Percentiles rank a stretch among this genome's conserved stretches.
These are phyloP conservation scores for Penicillium verrucosum DNA, from an alignment of 2,329 filamentous ascomycete genomes.

Conservation along the genomic window DNA sequence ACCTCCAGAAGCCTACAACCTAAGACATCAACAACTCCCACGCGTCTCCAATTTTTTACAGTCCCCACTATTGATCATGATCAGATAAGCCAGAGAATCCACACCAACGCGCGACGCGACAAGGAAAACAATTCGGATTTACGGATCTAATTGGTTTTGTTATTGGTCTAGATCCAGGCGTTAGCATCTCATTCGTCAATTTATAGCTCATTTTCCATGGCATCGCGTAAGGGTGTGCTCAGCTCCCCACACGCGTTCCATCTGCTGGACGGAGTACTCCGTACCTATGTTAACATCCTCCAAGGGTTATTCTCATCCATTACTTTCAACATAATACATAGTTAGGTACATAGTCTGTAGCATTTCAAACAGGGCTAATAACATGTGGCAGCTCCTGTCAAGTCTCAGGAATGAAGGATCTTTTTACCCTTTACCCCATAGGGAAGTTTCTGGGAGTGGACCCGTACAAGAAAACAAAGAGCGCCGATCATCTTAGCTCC, in stretches of 20 bases:
- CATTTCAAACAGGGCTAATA: not conserved
- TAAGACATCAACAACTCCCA: not conserved
- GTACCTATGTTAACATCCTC: not conserved
- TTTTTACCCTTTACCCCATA: slow-evolving; percentile 1
- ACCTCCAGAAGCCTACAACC: not conserved
- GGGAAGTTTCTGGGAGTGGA: slow-evolving; percentile 15
- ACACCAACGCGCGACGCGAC: slow-evolving; percentile 22
- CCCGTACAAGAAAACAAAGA: slow-evolving; percentile 6
- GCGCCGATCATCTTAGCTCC: slow-evolving; percentile 12
- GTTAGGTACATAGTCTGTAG: not conserved
- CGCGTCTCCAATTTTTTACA: slow-evolving; percentile 13
- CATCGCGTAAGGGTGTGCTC: not conserved
- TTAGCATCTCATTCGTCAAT: slow-evolving; percentile 3
- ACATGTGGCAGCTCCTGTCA: slow-evolving; percentile 1
- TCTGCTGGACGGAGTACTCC: not conserved
- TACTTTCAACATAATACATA: not conserved
- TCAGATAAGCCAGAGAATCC: slow-evolving; percentile 10
- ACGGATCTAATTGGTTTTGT: slow-evolving; percentile 19
- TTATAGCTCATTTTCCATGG: not conserved
- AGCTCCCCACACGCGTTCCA: slow-evolving; percentile 6
- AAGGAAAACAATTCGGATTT: slow-evolving; percentile 18
- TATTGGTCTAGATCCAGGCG: slow-evolving; percentile 6
- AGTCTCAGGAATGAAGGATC: slow-evolving; percentile 18
- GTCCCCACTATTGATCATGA: slow-evolving; percentile 12
- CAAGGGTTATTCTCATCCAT: not conserved